Conservation (phyloP, 2,329 filamentous ascomycete species). For the Coleophoma cylindrospora region DNA sequence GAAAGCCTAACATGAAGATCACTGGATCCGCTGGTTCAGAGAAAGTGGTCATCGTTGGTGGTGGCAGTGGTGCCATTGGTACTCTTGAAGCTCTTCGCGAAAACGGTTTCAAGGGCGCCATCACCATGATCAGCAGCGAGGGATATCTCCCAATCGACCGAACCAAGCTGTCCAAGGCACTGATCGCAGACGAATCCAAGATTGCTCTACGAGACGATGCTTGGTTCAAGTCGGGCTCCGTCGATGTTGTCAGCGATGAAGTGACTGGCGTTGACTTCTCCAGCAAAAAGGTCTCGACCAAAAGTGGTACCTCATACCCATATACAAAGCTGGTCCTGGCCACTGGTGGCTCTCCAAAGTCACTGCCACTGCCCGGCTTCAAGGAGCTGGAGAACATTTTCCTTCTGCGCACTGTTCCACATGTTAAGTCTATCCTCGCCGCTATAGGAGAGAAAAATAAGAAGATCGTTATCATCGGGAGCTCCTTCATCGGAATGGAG, state of each 20-base stretch:
- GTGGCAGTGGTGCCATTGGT: slow-evolving; percentile 79
- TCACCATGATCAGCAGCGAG: slow-evolving; percentile 82
- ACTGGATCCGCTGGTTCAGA: slow-evolving; percentile 46
- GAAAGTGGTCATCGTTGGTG: slow-evolving; percentile 80
- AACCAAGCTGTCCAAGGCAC: slow-evolving; percentile 90
- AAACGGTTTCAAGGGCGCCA: slow-evolving; percentile 70
- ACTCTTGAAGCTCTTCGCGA: slow-evolving; percentile 78
- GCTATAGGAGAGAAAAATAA: slow-evolving; percentile 81
- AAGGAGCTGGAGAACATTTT: slow-evolving; percentile 86
- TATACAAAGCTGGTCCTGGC: slow-evolving; percentile 91
- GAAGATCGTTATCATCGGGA: slow-evolving; percentile 89
- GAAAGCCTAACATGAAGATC: slow-evolving; percentile 71
- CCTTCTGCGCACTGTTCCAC: slow-evolving; percentile 69
- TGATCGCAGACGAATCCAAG: slow-evolving; percentile 77
- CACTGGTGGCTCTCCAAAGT: slow-evolving; percentile 74
- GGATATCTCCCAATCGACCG: slow-evolving; percentile 86
- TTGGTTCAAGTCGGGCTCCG: slow-evolving; percentile 64
- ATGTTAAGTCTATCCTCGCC: slow-evolving; percentile 71
- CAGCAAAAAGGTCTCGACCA: slow-evolving; percentile 68
- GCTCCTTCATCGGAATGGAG: slow-evolving; percentile 97
- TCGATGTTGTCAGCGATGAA: slow-evolving; percentile 55
- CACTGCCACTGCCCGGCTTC: slow-evolving; percentile 77
- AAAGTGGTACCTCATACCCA: slow-evolving; percentile 61
- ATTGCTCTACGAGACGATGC: slow-evolving; percentile 70
- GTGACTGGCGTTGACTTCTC: slow-evolving; percentile 75